Conservation (phyloP, 306 rosid genomes). For the Lagenaria siceraria region DNA sequence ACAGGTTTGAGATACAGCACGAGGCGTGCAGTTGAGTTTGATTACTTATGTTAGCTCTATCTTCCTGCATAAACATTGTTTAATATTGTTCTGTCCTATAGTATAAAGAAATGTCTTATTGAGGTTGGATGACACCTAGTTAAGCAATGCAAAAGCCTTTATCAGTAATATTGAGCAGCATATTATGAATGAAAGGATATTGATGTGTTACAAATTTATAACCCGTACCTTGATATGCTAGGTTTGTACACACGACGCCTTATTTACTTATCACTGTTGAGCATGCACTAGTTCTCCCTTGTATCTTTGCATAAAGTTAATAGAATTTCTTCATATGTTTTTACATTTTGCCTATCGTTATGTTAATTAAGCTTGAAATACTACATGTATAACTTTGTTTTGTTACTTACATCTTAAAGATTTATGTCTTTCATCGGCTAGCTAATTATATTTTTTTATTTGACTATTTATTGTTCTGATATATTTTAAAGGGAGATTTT, state of each 20-base stretch:
- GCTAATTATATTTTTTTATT: too few relatives aligned
- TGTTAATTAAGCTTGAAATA: background rate
- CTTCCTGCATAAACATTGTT: background rate
- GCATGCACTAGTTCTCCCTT: background rate
- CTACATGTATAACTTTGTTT: background rate
- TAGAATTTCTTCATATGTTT: background rate
- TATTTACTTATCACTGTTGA: background rate
- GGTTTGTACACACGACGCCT: background rate
- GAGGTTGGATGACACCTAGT: background rate
- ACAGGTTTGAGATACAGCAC: too few relatives aligned
- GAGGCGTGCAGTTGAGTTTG: too few relatives aligned
- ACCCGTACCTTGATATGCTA: background rate
- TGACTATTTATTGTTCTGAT: too few relatives aligned
- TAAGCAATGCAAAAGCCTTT: background rate
- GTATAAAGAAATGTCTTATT: background rate
- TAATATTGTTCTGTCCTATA: background rate
- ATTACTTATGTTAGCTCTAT: background rate
- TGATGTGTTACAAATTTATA: background rate
- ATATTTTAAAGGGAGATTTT: too few relatives aligned
- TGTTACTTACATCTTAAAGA: background rate
- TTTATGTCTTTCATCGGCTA: background rate
- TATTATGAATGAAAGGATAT: background rate
- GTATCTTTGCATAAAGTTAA: background rate
- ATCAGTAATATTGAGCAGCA: background rate
- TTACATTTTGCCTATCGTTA: background rate